phyloP scores from a whole-genome alignment of 2,329 filamentous ascomycete species.

The Trichoderma koningiopsis region DNA sequence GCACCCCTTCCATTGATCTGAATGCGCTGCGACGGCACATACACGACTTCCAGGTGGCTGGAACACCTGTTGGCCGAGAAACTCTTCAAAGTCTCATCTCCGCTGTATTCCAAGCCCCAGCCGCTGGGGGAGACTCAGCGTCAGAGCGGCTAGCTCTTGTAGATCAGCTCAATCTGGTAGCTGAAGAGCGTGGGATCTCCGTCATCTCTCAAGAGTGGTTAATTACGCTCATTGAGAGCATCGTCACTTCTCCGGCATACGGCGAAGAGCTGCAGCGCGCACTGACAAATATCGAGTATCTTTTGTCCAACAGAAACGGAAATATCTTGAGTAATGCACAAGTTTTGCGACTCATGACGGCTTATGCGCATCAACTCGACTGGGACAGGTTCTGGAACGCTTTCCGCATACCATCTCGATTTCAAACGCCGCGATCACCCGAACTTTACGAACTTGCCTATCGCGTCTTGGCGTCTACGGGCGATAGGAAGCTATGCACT shows the following conservation, averaged over 20 bases:
- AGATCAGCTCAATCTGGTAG: constrained; percentile 47
- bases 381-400: constrained; percentile 63
- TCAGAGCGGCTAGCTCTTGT: constrained; percentile 43
- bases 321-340: constrained; percentile 45
- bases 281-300: constrained; percentile 48
- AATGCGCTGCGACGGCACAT: constrained; percentile 36
- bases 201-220: constrained; percentile 52
- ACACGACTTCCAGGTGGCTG: constrained; percentile 44
- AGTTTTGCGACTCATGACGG: constrained; percentile 47
- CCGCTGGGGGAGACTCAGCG: constrained; percentile 30
- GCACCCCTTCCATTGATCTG: constrained; percentile 26
- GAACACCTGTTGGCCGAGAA: constrained; percentile 40
- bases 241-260: constrained; percentile 39
- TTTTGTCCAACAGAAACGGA: constrained; percentile 43
- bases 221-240: constrained; percentile 48
- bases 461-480: constrained; percentile 47
- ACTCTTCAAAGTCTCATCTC: constrained; percentile 44
- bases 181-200: constrained; percentile 49
- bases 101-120: constrained; percentile 40
- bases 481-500: constrained; percentile 47
- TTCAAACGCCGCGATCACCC: constrained; percentile 51
- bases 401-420: constrained; percentile 59
- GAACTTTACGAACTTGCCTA: constrained; percentile 60
- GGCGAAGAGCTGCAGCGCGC: constrained; percentile 42
- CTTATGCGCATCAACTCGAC: constrained; percentile 50